Evolutionary conservation across 2,329 filamentous ascomycete genomes (phyloP).

Genomic region (Aspergillus neotritici): DNA sequence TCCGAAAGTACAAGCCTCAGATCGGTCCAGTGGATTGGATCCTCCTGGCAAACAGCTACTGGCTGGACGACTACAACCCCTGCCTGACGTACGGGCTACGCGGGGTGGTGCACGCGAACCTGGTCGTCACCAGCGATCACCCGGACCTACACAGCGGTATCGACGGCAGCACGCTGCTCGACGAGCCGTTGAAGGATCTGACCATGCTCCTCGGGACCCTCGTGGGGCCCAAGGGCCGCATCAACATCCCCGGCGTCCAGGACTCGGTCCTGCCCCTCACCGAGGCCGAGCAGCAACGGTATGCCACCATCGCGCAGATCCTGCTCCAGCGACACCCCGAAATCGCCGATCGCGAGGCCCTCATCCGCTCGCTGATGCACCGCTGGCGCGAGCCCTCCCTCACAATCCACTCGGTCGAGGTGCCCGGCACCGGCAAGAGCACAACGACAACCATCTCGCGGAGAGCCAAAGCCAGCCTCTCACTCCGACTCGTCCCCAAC

Average conservation of each 20-base stretch:
- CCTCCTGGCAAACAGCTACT: conserved; percentile 93
- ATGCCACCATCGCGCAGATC: conserved; percentile 75
- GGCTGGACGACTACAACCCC: conserved; percentile 92
- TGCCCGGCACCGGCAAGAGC: conserved; percentile 74
- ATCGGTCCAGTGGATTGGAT: conserved; percentile 95
- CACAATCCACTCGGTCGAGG: conserved; percentile 84
- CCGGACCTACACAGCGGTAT: conserved; percentile 94
- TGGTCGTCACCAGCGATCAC: conserved; percentile 77
- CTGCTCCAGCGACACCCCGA: conserved; percentile 66
- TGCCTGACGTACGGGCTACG: conserved; percentile 92
- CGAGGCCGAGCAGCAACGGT: conserved; percentile 69
- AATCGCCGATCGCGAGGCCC: conserved; percentile 57
- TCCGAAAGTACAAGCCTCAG: conserved; percentile 70
- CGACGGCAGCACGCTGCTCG: conserved; percentile 84
- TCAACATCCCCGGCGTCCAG: conserved; percentile 85
- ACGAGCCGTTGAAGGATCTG: conserved; percentile 88
- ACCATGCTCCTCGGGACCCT: conserved; percentile 76
- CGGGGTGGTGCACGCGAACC: conserved; percentile 87
- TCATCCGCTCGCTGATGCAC: conserved; percentile 82
- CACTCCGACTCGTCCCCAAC: conserved; percentile 85
- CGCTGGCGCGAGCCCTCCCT: conserved; percentile 93
- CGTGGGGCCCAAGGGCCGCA: conserved; percentile 71
- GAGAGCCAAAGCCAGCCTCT: conserved; percentile 81
- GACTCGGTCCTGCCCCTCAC: conserved; percentile 73
- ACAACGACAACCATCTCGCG: conserved; percentile 81